Conservation (phyloP, 495 filamentous ascomycete genomes). For the Pyrenula aspistea region DNA sequence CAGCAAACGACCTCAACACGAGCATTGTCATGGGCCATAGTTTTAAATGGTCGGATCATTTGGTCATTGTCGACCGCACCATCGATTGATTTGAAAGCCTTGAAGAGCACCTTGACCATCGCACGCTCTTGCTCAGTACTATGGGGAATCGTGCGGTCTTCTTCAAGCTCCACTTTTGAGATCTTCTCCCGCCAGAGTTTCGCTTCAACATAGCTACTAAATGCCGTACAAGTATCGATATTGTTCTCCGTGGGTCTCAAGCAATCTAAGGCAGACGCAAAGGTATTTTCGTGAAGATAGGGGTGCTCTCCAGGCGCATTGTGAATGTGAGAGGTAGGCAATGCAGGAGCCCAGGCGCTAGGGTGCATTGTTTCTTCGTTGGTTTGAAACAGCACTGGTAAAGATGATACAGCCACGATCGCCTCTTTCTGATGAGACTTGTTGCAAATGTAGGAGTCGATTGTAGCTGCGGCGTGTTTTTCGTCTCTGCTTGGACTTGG, state of each 20-base stretch:
- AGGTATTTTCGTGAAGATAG: background rate
- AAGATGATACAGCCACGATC: background rate
- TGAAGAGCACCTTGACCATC: slow-evolving; percentile 13
- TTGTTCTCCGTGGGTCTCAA: background rate
- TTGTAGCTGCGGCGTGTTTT: background rate
- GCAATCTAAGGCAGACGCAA: background rate
- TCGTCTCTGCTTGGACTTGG: background rate
- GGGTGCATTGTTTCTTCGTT: background rate
- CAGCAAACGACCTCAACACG: slow-evolving; percentile 10
- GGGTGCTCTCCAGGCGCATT: background rate
- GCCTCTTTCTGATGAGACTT: background rate
- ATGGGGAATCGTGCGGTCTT: slow-evolving; percentile 10
- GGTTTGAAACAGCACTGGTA: background rate
- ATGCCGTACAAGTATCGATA: background rate
- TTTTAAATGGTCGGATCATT: slow-evolving; percentile 19
- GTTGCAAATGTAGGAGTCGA: background rate
- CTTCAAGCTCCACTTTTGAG: background rate
- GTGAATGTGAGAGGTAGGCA: background rate
- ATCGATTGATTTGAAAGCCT: slow-evolving; percentile 8
- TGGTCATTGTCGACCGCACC: slow-evolving; percentile 18
- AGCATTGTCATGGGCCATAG: slow-evolving; percentile 4
- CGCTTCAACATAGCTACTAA: background rate
- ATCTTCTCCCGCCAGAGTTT: background rate
- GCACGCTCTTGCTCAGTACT: slow-evolving; percentile 8
- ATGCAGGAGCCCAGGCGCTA: background rate